phyloP scores from a whole-genome alignment of 2,329 filamentous ascomycete genomes.

The Colletotrichum sp. region DNA sequence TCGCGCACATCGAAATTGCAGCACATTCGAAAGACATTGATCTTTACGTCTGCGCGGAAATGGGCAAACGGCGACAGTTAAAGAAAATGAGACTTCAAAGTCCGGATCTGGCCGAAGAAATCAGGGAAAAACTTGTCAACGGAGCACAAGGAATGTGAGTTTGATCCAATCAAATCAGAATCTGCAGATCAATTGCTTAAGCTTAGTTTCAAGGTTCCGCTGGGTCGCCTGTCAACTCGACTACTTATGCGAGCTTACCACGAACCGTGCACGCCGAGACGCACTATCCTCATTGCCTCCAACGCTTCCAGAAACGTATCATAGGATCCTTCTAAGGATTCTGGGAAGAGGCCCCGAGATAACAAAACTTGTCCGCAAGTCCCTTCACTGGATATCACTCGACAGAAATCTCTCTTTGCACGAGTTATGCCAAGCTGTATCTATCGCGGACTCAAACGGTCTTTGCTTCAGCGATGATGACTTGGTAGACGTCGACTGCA shows the following conservation, averaged over 20 bases:
- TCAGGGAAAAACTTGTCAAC: neutral
- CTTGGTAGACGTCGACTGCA: neutral
- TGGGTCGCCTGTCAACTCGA: neutral
- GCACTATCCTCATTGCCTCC: neutral
- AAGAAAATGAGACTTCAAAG: neutral
- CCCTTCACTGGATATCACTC: neutral
- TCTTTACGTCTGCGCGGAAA: neutral
- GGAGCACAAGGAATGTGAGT: neutral
- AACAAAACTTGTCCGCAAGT: neutral
- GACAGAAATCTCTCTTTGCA: rapidly evolving
- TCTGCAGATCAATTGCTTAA: neutral
- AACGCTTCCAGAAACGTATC: neutral
- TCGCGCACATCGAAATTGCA: neutral
- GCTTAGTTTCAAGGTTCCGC: neutral
- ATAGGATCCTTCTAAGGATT: neutral
- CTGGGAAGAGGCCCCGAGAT: rapidly evolving
- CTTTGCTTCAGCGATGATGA: neutral
- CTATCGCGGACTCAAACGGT: neutral
- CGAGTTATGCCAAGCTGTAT: neutral
- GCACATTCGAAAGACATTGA: neutral
- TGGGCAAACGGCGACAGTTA: neutral
- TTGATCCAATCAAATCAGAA: rapidly evolving
- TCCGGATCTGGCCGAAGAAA: neutral
- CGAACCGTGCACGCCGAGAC: neutral
- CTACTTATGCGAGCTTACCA: neutral